Evolutionary conservation across 768 basidiomycete species (phyloP).

Genomic region (Clitopilus hobsonii): DNA sequence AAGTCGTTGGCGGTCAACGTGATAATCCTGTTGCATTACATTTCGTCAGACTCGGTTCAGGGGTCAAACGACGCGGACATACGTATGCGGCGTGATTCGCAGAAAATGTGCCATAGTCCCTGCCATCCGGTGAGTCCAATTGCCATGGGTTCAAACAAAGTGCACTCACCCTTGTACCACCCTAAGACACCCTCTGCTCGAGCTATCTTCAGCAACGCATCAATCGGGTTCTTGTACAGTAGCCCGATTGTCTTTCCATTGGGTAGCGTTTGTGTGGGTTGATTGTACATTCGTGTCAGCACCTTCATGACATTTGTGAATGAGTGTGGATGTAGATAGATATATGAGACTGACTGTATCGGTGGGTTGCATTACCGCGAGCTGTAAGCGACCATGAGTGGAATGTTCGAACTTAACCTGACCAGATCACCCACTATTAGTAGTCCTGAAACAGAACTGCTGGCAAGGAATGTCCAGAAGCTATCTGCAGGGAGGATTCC

Average conservation of each 20-base stretch:
- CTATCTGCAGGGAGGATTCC: slow-evolving; percentile 73
- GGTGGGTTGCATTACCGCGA: slow-evolving; percentile 91
- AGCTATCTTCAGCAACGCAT: slow-evolving; percentile 95
- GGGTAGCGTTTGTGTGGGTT: slow-evolving; percentile 80
- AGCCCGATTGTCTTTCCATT: slow-evolving; percentile 69
- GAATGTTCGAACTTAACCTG: no score
- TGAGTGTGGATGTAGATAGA: slow-evolving; percentile 3
- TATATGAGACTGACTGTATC: no score
- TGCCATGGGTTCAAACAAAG: neutral
- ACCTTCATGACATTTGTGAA: slow-evolving; percentile 55
- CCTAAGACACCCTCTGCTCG: slow-evolving; percentile 84
- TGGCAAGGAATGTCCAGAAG: slow-evolving; percentile 90
- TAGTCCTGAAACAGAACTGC: no score
- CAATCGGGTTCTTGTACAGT: slow-evolving; percentile 88
- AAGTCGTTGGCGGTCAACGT: no score
- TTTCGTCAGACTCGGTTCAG: no score
- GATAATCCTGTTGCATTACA: no score
- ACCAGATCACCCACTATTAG: no score
- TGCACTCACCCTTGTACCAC: slow-evolving; percentile 84
- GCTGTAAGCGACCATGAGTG: slow-evolving; percentile 47
- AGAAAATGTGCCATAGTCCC: slow-evolving; percentile 92
- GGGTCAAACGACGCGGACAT: no score
- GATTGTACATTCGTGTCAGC: slow-evolving; percentile 94
- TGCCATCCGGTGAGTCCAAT: no score
- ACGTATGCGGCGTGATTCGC: slow-evolving; percentile 89